Evolutionary conservation across 1,139 yeast species (phyloP).

Genomic region (Geotrichum restrictum): DNA sequence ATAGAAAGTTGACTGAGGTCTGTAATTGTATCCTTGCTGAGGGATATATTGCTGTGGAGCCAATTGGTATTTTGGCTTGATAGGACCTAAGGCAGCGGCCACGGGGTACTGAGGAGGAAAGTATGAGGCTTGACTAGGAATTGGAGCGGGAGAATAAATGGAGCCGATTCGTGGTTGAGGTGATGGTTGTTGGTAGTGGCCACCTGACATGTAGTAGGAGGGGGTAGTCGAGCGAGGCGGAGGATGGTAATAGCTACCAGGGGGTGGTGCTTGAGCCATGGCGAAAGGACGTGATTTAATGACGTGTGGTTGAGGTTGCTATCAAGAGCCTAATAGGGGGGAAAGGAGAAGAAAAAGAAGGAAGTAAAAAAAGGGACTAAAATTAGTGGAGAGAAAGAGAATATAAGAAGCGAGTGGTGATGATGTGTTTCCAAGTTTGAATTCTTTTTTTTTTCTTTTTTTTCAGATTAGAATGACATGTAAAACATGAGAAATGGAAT

Average conservation of each 20-base stretch:
- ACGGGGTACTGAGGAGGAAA: neutral
- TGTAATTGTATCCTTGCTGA: neutral
- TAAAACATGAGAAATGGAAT: neutral
- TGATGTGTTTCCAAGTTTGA: neutral
- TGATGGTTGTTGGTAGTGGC: neutral
- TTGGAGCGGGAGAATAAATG: neutral
- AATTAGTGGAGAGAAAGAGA: neutral
- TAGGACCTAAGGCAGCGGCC: neutral
- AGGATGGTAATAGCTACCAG: conserved; percentile 18
- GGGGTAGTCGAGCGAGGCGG: conserved; percentile 12
- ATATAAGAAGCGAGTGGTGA: neutral
- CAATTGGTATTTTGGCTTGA: neutral
- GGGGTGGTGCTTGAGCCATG: conserved; percentile 16
- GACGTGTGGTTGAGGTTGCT: neutral
- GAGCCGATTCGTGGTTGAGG: conserved; percentile 5
- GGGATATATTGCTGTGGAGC: neutral
- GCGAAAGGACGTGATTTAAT: neutral
- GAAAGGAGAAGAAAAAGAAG: neutral
- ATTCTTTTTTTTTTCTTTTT: neutral
- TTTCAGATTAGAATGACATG: neutral
- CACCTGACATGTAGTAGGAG: conserved; percentile 2
- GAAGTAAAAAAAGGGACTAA: neutral
- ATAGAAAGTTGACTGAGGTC: conserved; percentile 15
- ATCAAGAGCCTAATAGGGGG: neutral
- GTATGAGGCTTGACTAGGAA: neutral